Evolutionary conservation across 2,329 filamentous ascomycete genomes (phyloP).

Genomic region (Cordyceps fumosorosea): DNA sequence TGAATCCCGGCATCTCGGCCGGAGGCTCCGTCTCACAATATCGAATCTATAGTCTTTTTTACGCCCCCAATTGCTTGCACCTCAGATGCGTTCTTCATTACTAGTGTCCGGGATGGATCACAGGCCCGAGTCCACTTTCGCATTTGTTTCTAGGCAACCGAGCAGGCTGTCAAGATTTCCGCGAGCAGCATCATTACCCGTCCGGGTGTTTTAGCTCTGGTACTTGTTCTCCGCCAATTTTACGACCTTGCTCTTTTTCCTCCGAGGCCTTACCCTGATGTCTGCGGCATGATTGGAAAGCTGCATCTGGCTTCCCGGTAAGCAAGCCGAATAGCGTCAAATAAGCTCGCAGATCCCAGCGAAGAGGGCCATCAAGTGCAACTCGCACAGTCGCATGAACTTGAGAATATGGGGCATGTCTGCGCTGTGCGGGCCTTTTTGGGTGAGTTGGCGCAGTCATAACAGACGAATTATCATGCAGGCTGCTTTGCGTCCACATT

Average conservation of each 20-base stretch:
- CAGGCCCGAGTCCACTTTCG: not conserved
- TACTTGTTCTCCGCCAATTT: not conserved
- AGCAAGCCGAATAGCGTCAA: not conserved
- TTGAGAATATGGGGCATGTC: not conserved
- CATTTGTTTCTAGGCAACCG: not conserved
- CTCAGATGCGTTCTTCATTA: not conserved
- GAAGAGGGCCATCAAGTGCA: not conserved
- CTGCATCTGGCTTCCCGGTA: not conserved
- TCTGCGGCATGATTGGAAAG: not conserved
- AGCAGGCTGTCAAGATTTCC: not conserved
- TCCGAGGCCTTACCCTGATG: not conserved
- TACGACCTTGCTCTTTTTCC: not conserved
- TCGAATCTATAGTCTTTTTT: constrained; percentile 1
- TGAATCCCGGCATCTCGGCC: not conserved
- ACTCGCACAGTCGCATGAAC: not conserved
- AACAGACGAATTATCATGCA: not conserved
- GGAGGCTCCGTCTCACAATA: not conserved
- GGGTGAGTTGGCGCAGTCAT: not conserved
- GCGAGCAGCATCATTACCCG: not conserved
- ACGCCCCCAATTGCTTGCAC: constrained; percentile 3
- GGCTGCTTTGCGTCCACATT: not conserved
- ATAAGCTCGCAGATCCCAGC: constrained; percentile 1
- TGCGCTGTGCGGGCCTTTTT: not conserved
- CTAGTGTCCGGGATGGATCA: not conserved
- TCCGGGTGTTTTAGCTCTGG: not conserved